Conservation (phyloP, 495 filamentous ascomycete genomes). For the Penicillium diatomitis region DNA sequence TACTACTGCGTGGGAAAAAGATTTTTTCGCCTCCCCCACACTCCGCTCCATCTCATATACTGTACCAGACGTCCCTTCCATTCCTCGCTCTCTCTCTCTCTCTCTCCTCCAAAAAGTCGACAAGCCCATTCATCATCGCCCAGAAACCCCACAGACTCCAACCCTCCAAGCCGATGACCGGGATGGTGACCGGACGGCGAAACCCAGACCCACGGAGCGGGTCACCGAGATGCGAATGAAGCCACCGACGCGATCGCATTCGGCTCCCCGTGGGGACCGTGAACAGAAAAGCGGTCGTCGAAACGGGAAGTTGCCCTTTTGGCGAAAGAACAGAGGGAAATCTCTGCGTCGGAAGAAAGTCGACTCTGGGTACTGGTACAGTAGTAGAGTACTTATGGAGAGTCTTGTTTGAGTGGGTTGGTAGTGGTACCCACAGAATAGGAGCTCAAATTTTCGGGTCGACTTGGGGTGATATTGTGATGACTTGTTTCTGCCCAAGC, state of each 20-base stretch:
- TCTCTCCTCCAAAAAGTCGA: not conserved
- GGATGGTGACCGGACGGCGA: not conserved
- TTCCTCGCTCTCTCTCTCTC: conserved; percentile 1
- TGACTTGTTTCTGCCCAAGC: no score
- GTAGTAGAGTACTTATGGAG: no score
- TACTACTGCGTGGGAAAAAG: no score
- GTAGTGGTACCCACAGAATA: no score
- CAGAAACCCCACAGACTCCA: not conserved
- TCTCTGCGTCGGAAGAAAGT: no score
- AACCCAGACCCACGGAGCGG: not conserved
- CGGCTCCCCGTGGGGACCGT: not conserved
- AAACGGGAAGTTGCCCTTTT: not conserved
- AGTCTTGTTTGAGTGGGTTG: no score
- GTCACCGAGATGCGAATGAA: not conserved
- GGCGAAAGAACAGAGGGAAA: no score
- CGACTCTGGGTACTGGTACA: no score
- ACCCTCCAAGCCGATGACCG: conserved; percentile 3
- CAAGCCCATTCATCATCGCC: not conserved
- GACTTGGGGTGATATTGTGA: no score
- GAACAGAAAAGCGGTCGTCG: not conserved
- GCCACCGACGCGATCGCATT: not conserved
- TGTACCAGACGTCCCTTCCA: conserved; percentile 3
- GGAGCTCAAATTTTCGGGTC: no score
- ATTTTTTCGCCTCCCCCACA: no score
- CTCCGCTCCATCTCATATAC: no score